phyloP scores from a whole-genome alignment of 305 asterid genomes.

The Solanum aculeatissimum region DNA sequence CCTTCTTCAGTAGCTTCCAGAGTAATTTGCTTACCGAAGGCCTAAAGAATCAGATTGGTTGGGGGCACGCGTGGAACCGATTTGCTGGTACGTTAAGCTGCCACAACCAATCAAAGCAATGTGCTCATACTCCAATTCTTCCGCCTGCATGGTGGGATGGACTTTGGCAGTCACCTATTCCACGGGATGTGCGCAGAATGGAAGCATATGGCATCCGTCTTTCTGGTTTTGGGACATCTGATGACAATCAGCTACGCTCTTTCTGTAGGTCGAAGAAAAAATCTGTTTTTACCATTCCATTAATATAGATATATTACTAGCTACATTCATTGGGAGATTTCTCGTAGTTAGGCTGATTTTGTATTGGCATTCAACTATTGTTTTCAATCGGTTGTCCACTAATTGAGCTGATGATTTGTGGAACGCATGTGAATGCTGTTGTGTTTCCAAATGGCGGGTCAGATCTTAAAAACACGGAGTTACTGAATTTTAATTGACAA shows the following conservation, averaged over 20 bases:
- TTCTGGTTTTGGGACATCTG: constrained; percentile 63
- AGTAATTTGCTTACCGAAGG: constrained; percentile 58
- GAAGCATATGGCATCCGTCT: constrained; percentile 65
- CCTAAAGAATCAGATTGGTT: constrained; percentile 67
- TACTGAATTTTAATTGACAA: neutral
- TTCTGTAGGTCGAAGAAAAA: constrained; percentile 39
- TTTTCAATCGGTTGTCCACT: neutral
- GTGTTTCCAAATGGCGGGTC: neutral
- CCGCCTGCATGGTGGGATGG: constrained; percentile 99
- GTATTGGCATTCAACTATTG: neutral
- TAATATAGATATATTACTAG: constrained; percentile 22
- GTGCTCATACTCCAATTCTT: constrained; percentile 79
- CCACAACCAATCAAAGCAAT: constrained; percentile 48
- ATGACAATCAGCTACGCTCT: constrained; percentile 27
- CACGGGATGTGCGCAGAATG: constrained; percentile 62
- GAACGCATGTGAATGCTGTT: neutral
- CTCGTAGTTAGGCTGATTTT: neutral
- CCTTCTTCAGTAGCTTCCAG: constrained; percentile 84
- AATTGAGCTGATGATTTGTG: neutral
- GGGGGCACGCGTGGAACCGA: constrained; percentile 98
- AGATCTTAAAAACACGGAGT: neutral
- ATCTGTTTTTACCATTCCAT: constrained; percentile 9
- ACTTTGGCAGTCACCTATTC: constrained; percentile 90
- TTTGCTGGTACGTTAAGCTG: constrained; percentile 84
- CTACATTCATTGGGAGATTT: neutral